A percentile compares a stretch with the other conserved stretches of the same genome.
Conservation (phyloP, 495 filamentous ascomycete species). For the Podospora pseudocomata region DNA sequence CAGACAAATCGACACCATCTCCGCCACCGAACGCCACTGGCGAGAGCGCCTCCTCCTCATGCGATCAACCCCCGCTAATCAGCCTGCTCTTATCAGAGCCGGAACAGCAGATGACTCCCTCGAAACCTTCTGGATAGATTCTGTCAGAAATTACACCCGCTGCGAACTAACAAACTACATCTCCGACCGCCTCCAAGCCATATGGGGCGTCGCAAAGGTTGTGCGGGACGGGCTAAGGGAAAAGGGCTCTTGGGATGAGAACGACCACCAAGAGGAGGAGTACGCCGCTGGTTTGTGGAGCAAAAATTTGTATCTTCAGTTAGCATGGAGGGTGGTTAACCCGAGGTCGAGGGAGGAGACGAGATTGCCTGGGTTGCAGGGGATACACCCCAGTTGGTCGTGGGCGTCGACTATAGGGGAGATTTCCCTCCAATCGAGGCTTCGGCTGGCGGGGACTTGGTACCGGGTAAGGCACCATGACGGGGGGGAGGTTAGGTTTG, state of each 20-base stretch:
- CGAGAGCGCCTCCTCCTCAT: slow-evolving; percentile 16
- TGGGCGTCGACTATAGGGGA: slow-evolving; percentile 8
- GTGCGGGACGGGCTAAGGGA: background rate
- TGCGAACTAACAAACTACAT: slow-evolving; percentile 9
- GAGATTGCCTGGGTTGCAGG: background rate
- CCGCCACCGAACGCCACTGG: slow-evolving; percentile 17
- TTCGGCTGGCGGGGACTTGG: background rate
- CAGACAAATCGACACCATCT: slow-evolving; percentile 5
- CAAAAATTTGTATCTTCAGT: slow-evolving; percentile 8
- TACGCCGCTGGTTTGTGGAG: slow-evolving; percentile 16
- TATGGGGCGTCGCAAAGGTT: slow-evolving; percentile 22
- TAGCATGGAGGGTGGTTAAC: slow-evolving; percentile 15
- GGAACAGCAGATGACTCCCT: slow-evolving; percentile 15
- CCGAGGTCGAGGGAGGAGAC: background rate
- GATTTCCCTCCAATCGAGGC: slow-evolving; percentile 1
- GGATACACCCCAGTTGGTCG: slow-evolving; percentile 7
- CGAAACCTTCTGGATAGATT: slow-evolving; percentile 16
- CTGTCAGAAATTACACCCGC: slow-evolving; percentile 16
- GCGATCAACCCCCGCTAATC: background rate
- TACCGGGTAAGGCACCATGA: background rate
- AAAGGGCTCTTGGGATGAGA: slow-evolving; percentile 4
- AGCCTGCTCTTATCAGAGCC: background rate
- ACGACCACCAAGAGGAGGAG: slow-evolving; percentile 12
- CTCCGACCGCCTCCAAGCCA: slow-evolving; percentile 14
- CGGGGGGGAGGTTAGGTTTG: background rate